A percentile compares a stretch with the other conserved stretches of the same genome.
These are phyloP conservation scores for Colletotrichum eremochloae DNA, from an alignment of 2,329 filamentous ascomycete genomes.

Conservation along the genomic window DNA sequence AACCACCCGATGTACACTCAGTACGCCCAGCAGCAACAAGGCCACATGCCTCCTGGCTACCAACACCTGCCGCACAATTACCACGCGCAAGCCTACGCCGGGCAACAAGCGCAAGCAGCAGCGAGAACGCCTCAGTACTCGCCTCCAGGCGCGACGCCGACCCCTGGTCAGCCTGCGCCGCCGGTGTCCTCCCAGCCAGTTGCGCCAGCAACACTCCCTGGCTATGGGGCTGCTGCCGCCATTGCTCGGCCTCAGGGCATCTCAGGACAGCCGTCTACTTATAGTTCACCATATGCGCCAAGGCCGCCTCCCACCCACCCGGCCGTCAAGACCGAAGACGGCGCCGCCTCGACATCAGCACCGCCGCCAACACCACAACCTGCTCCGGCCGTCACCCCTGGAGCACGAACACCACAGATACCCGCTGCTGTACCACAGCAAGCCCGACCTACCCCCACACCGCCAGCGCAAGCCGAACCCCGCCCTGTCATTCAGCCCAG, in stretches of 20 bases:
- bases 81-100: slow-evolving; percentile 50
- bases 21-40: slow-evolving; percentile 47
- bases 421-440: slow-evolving; percentile 36
- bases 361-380: slow-evolving; percentile 23
- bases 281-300: slow-evolving; percentile 50
- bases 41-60: slow-evolving; percentile 53
- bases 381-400: slow-evolving; percentile 32
- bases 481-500: slow-evolving; percentile 60
- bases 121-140: slow-evolving; percentile 41
- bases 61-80: slow-evolving; percentile 53
- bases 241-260: slow-evolving; percentile 44
- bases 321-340: slow-evolving; percentile 43
- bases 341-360: slow-evolving; percentile 34
- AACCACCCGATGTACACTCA: slow-evolving; percentile 48
- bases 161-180: slow-evolving; percentile 42
- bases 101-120: slow-evolving; percentile 38
- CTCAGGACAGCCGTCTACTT: slow-evolving; percentile 45
- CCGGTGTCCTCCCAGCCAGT: slow-evolving; percentile 46
- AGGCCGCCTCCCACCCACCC: slow-evolving; percentile 45
- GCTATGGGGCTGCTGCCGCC: slow-evolving; percentile 44
- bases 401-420: slow-evolving; percentile 36
- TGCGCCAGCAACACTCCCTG: slow-evolving; percentile 45
- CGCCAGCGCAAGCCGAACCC: slow-evolving; percentile 38
- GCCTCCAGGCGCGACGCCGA: slow-evolving; percentile 36
- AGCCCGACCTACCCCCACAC: slow-evolving; percentile 38